Evolutionary conservation across 257 asterid species (phyloP).

Genomic region (Scutellaria galericulata): DNA sequence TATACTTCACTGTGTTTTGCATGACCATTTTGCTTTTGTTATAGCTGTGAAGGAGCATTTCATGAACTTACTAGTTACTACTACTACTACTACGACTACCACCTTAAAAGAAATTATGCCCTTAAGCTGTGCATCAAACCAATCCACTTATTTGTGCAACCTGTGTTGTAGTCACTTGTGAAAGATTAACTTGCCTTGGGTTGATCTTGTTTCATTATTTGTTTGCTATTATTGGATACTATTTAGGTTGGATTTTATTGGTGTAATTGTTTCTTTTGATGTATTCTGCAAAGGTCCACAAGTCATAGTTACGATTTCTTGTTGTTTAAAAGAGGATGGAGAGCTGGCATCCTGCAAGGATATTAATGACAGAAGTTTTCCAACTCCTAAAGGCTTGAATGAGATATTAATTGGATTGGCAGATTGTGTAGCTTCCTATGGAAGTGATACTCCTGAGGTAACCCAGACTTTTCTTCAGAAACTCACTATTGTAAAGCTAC

Average conservation of each 20-base stretch:
- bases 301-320: constrained; percentile 60
- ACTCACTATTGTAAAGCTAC: constrained; percentile 18
- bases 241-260: constrained; percentile 24
- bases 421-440: constrained; percentile 71
- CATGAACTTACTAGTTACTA: not conserved
- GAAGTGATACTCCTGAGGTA: constrained; percentile 69
- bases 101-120: constrained; percentile 4
- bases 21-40: constrained; percentile 12
- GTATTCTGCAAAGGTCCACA: constrained; percentile 70
- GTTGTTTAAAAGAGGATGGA: constrained; percentile 56
- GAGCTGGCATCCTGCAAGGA: constrained; percentile 41
- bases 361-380: constrained; percentile 37
- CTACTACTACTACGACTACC: not conserved
- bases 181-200: not conserved
- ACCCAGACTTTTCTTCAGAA: constrained; percentile 29
- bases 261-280: constrained; percentile 37
- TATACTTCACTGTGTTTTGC: constrained; percentile 4
- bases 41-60: constrained; percentile 22
- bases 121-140: constrained; percentile 15
- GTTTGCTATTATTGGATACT: constrained; percentile 25
- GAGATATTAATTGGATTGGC: constrained; percentile 68
- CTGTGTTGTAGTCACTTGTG: constrained; percentile 9
- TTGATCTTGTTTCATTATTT: constrained; percentile 5
- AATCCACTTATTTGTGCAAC: constrained; percentile 11
- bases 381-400: constrained; percentile 50